These are phyloP conservation scores for Hypoxylon sp. DNA, from an alignment of 2,329 filamentous ascomycete species.

Conservation along the genomic window DNA sequence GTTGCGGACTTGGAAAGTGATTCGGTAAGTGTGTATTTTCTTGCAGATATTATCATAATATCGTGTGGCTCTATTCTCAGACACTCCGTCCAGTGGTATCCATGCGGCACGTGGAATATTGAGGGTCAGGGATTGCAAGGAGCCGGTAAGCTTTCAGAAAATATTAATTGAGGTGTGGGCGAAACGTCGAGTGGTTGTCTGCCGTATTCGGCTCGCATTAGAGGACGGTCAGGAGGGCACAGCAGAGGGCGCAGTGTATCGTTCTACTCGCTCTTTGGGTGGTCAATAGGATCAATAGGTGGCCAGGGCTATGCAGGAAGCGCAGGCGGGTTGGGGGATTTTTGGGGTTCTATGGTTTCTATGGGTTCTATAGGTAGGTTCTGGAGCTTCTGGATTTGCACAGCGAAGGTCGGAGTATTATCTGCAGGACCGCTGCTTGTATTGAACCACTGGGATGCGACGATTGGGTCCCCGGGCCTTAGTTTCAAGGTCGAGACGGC, in stretches of 20 bases:
- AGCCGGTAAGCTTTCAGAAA: conserved; percentile 43
- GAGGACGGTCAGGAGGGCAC: conserved; percentile 42
- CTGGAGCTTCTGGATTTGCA: conserved; percentile 45
- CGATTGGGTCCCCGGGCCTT: conserved; percentile 37
- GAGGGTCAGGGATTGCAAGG: conserved; percentile 39
- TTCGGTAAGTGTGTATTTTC: conserved; percentile 30
- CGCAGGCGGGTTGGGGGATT: conserved; percentile 22
- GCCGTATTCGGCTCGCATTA: conserved; percentile 43
- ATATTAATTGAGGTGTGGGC: conserved; percentile 40
- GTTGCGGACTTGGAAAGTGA: conserved; percentile 21
- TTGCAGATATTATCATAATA: conserved; percentile 42
- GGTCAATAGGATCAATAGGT: conserved; percentile 2
- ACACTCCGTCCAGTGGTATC: conserved; percentile 32
- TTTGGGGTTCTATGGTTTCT: conserved; percentile 15
- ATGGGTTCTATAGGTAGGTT: conserved; percentile 29
- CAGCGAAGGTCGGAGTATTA: conserved; percentile 49
- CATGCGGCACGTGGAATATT: conserved; percentile 44
- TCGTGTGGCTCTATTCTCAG: conserved; percentile 35
- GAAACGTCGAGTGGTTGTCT: conserved; percentile 38
- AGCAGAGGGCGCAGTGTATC: conserved; percentile 34
- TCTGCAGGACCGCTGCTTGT: conserved; percentile 45
- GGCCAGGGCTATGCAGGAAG: conserved; percentile 36
- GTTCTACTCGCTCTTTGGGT: conserved; percentile 39
- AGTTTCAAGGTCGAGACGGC: conserved; percentile 43
- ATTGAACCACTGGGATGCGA: conserved; percentile 40